Evolutionary conservation across 768 basidiomycete genomes (phyloP).

Genomic region (Neoboletus brunneissimus): DNA sequence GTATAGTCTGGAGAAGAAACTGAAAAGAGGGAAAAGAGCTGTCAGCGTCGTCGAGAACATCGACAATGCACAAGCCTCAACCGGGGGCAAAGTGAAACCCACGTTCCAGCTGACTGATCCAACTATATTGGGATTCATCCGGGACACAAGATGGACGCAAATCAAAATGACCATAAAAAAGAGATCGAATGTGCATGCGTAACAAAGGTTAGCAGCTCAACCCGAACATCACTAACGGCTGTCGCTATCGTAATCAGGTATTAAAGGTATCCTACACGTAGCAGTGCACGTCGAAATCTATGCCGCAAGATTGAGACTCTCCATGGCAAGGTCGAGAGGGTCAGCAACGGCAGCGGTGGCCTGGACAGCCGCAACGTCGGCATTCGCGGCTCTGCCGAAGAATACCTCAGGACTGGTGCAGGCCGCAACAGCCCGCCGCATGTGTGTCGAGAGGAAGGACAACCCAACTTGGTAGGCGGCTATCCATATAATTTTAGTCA

Average conservation of each 20-base stretch:
- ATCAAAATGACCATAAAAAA: background rate
- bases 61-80: slow-evolving; percentile 5
- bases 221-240: background rate
- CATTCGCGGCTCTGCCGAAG: slow-evolving; percentile 54
- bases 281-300: slow-evolving; percentile 8
- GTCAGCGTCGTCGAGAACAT: slow-evolving; percentile 45
- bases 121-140: background rate
- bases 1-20: slow-evolving; percentile 16
- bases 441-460: slow-evolving; percentile 87
- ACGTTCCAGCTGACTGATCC: slow-evolving; percentile 21
- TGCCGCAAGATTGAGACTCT: slow-evolving; percentile 38
- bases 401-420: slow-evolving; percentile 92
- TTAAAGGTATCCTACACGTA: slow-evolving; percentile 15
- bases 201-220: slow-evolving; percentile 4
- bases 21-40: slow-evolving; percentile 44
- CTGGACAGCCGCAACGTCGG: slow-evolving; percentile 34
- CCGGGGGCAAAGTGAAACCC: background rate
- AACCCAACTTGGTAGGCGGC: slow-evolving; percentile 97
- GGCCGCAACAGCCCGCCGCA: slow-evolving; percentile 90
- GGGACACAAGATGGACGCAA: slow-evolving; percentile 3
- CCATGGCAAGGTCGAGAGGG: slow-evolving; percentile 64
- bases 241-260: slow-evolving; percentile 6
- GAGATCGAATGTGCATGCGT: background rate
- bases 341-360: slow-evolving; percentile 43
- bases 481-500: slow-evolving; percentile 29